A percentile compares a stretch with the other conserved stretches of the same genome.
Conservation (phyloP, 768 basidiomycete species). For the Sarcodon aspratus region DNA sequence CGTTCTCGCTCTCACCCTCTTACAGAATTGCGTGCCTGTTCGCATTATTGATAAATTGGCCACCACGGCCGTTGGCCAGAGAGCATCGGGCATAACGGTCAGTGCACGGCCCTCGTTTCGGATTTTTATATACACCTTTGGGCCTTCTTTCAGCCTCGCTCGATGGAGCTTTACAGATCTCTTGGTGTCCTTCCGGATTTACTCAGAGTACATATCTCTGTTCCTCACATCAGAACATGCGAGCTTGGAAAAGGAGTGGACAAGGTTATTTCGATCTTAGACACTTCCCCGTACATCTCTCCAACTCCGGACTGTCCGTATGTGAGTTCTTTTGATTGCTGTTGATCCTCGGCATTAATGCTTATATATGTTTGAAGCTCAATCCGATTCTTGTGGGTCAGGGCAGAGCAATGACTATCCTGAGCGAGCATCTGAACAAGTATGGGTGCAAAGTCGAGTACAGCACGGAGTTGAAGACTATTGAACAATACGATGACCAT, state of each 20-base stretch:
- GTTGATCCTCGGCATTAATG: not conserved
- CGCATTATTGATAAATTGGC: conserved; percentile 11
- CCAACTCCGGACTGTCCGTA: conserved; percentile 8
- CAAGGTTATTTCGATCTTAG: conserved; percentile 1
- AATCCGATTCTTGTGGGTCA: conserved; percentile 4
- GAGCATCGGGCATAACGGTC: conserved; percentile 18
- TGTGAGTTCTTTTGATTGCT: conserved; percentile 3
- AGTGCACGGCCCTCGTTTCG: not conserved
- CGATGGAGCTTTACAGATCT: conserved; percentile 9
- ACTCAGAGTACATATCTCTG: not conserved
- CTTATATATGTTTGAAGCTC: not conserved
- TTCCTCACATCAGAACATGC: conserved; percentile 6
- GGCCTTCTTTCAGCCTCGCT: conserved; percentile 7
- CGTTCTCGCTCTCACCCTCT: conserved; percentile 7
- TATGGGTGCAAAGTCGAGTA: conserved; percentile 21
- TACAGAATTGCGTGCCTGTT: conserved; percentile 10
- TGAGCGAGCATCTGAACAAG: conserved; percentile 17
- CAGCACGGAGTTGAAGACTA: conserved; percentile 19
- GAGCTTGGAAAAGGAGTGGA: conserved; percentile 11
- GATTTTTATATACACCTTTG: too few species aligned
- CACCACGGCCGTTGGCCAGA: conserved; percentile 5
- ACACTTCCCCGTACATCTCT: not conserved
- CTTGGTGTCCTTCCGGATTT: conserved; percentile 11
- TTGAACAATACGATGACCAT: conserved; percentile 21
- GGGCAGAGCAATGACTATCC: conserved; percentile 16